Conservation (phyloP, 495 filamentous ascomycete genomes). For the Melanomma pulvis-pyrius region DNA sequence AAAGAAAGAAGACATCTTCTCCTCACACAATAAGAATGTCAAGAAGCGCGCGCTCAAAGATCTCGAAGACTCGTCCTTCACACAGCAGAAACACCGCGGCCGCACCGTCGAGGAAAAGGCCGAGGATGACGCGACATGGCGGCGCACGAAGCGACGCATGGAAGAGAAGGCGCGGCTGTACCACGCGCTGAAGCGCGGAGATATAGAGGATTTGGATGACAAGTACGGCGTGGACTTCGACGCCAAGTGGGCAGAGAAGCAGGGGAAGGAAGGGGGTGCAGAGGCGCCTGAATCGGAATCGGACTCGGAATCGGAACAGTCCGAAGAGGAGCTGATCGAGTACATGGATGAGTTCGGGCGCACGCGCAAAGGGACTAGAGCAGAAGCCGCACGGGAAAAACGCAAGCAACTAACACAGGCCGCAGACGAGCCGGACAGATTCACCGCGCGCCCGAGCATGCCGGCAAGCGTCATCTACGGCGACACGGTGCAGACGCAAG, state of each 20-base stretch:
- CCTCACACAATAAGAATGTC: slow-evolving; percentile 68
- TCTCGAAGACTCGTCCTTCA: slow-evolving; percentile 46
- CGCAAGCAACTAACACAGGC: slow-evolving; percentile 52
- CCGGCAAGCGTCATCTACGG: slow-evolving; percentile 80
- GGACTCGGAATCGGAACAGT: slow-evolving; percentile 49
- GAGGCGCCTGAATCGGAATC: slow-evolving; percentile 49
- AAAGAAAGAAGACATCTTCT: slow-evolving; percentile 71
- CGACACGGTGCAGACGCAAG: slow-evolving; percentile 75
- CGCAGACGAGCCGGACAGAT: slow-evolving; percentile 48
- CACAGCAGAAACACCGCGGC: slow-evolving; percentile 48
- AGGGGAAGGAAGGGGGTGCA: slow-evolving; percentile 47
- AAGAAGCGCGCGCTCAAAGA: slow-evolving; percentile 62
- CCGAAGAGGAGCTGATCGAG: slow-evolving; percentile 67
- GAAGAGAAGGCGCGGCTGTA: slow-evolving; percentile 86
- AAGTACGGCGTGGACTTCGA: slow-evolving; percentile 86
- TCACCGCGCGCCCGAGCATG: slow-evolving; percentile 60
- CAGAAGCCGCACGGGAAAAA: slow-evolving; percentile 62
- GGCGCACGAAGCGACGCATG: slow-evolving; percentile 75
- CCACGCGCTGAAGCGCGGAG: slow-evolving; percentile 77
- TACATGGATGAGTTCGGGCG: slow-evolving; percentile 92
- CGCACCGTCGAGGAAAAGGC: slow-evolving; percentile 45
- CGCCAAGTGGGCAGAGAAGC: slow-evolving; percentile 81
- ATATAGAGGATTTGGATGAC: slow-evolving; percentile 57
- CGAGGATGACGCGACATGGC: slow-evolving; percentile 50
- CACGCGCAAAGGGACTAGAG: slow-evolving; percentile 64